Conservation (phyloP, 108 stramenopile genomes). For the Fistulifera solaris region DNA sequence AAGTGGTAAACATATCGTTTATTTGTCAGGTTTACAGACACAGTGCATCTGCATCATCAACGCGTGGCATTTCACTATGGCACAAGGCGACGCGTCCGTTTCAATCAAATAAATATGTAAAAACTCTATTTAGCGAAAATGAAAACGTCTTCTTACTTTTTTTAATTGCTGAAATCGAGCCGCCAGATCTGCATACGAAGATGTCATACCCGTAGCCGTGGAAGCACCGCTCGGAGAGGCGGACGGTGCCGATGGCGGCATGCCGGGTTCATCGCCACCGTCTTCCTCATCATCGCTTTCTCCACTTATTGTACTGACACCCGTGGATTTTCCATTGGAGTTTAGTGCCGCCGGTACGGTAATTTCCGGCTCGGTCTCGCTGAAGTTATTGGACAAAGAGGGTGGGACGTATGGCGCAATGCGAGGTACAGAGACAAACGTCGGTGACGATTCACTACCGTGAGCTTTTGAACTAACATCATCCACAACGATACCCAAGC, state of each 20-base stretch:
- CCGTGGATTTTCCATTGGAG: slow-evolving; percentile 4
- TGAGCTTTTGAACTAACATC: too few species aligned
- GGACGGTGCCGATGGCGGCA: slow-evolving; percentile 12
- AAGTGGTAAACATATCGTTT: too few species aligned
- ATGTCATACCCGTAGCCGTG: neutral
- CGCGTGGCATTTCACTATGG: too few species aligned
- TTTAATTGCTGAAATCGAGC: slow-evolving; percentile 64
- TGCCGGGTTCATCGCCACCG: slow-evolving; percentile 58
- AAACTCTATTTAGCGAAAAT: too few species aligned
- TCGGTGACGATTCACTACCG: slow-evolving; percentile 4
- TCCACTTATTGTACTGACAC: slow-evolving; percentile 2
- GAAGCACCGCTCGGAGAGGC: neutral
- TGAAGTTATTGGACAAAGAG: slow-evolving; percentile 5
- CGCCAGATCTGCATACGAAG: slow-evolving; percentile 57
- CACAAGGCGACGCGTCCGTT: too few species aligned
- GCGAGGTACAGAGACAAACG: slow-evolving; percentile 7
- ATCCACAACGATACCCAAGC: slow-evolving; percentile 23
- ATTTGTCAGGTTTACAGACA: too few species aligned
- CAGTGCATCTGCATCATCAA: too few species aligned
- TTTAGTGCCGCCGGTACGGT: neutral
- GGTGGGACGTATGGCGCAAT: slow-evolving; percentile 14
- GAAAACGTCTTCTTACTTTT: slow-evolving; percentile 7
- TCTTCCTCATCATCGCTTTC: slow-evolving; percentile 34
- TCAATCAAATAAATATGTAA: too few species aligned
- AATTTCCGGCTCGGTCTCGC: slow-evolving; percentile 4